Evolutionary conservation across 1,284 basidiomycete species (phyloP), one percentile per base, ranked within the genome.

Genomic region (Cronartium quercuum): DNA sequence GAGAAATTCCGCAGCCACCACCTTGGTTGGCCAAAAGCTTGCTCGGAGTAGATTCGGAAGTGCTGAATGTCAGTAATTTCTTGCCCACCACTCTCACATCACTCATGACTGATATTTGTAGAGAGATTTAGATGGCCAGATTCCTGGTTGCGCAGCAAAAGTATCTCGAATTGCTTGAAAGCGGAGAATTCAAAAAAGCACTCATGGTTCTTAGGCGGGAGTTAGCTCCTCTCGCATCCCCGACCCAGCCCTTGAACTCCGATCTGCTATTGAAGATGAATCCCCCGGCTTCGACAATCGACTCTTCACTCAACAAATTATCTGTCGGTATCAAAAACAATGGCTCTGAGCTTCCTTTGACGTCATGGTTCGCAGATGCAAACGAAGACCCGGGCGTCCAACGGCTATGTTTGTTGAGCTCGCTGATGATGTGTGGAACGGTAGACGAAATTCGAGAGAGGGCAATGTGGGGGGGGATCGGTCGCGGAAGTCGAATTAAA

Each of bases 131-230:
- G 89, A 87, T 90, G 79, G 89, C 91, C 24, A 88, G 86, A 77
- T 96, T 95, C 82, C 84, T 94, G 77, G 90, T 98, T 75, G 89
- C 89, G 76, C 90, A 91, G 83, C 95, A 98, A 85, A 94, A 96
- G 83, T 98, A 97, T 82, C 86, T 98, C 58, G 95, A 98, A 81
- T 85, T 92, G n/a, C 85, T 98, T 65, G 95, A 98, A 80, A 85
- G 87, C 1, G 86, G 87, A 76, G 89, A 90, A 82, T 90, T 88
- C 12, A 91, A 91, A 68, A 86, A 87, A 78, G 95, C 96, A 10
- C 83, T 98, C 51, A 86, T 89, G 51, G 90, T 96, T 3, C 84
- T 98, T 64, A 87, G 95, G 67, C 88, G 90, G 77, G 92, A 94
- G 81, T 84, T 98, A 38, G 91, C 93, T 1, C 90, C 91, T 61